A percentile compares a stretch with the other conserved stretches of the same genome.
Evolutionary conservation across 495 filamentous ascomycete genomes (phyloP).

Genomic region (Saxophila tyrrhenica): DNA sequence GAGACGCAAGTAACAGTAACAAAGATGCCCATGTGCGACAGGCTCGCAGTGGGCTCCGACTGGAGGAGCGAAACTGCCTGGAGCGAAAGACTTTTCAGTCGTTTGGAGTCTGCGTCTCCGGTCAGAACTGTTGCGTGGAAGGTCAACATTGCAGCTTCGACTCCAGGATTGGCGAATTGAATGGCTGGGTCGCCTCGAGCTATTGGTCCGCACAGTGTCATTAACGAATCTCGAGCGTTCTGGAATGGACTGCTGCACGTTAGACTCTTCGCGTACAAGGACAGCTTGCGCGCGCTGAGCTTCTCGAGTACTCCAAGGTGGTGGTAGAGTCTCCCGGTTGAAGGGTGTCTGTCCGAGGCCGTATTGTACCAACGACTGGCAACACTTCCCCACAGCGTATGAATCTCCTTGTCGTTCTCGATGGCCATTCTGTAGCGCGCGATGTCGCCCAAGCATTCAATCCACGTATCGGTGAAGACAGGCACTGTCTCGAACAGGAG

Average conservation of each 20-base stretch:
- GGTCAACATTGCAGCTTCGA: conserved; percentile 47
- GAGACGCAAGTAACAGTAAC: conserved; percentile 43
- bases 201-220: conserved; percentile 61
- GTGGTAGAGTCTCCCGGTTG: conserved; percentile 67
- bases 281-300: conserved; percentile 66
- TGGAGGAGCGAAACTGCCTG: conserved; percentile 41
- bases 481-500: conserved; percentile 66
- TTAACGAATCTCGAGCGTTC: conserved; percentile 54
- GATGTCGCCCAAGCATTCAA: conserved; percentile 77
- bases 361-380: conserved; percentile 72
- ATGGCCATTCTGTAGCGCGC: conserved; percentile 68
- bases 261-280: conserved; percentile 46
- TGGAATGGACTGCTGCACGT: conserved; percentile 29
- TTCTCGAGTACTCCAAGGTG: conserved; percentile 73
- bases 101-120: conserved; percentile 29
- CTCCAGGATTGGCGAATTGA: conserved; percentile 29
- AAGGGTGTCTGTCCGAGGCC: conserved; percentile 59
- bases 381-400: conserved; percentile 54
- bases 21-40: conserved; percentile 52
- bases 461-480: conserved; percentile 74
- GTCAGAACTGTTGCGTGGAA: conserved; percentile 49
- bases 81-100: too few relatives aligned
- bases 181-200: conserved; percentile 30
- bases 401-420: conserved; percentile 63
- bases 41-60: conserved; percentile 27